These are phyloP conservation scores for Penicillium cosmopolitanum DNA, from an alignment of 495 filamentous ascomycete species.

Conservation along the genomic window DNA sequence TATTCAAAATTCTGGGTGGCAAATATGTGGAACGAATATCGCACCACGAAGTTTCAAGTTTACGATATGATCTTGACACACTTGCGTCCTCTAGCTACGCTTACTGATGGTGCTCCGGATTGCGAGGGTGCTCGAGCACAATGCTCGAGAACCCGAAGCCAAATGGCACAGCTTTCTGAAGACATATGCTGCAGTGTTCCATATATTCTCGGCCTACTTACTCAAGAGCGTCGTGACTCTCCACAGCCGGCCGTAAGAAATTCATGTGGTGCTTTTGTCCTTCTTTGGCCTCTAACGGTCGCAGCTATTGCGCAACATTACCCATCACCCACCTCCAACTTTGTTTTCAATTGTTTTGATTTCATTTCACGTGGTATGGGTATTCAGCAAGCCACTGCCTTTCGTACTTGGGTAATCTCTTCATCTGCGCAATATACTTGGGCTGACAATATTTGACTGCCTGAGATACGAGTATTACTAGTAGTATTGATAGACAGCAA, in stretches of 20 bases:
- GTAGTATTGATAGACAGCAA: no score
- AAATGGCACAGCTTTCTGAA: not conserved
- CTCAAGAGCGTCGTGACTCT: not conserved
- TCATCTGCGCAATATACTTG: not conserved
- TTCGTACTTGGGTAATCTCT: not conserved
- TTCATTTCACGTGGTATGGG: not conserved
- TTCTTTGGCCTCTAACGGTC: slow-evolving; percentile 8
- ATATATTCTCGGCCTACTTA: slow-evolving; percentile 7
- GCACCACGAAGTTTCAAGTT: not conserved
- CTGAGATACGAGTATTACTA: not conserved
- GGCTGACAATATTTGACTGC: not conserved
- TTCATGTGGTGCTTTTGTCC: slow-evolving; percentile 5
- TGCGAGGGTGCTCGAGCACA: not conserved
- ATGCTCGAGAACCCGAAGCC: not conserved
- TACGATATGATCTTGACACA: slow-evolving; percentile 6
- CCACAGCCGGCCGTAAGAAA: not conserved
- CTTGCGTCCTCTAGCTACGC: not conserved
- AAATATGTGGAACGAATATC: slow-evolving; percentile 7
- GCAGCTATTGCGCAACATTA: not conserved
- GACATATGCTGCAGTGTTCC: slow-evolving; percentile 8
- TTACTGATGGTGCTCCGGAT: not conserved
- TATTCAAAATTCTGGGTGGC: not conserved
- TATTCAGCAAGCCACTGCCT: not conserved
- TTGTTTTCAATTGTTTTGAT: not conserved
- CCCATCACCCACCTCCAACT: not conserved